These are phyloP conservation scores for Cyclotella baltica DNA, from an alignment of 108 stramenopile genomes.

Conservation along the genomic window DNA sequence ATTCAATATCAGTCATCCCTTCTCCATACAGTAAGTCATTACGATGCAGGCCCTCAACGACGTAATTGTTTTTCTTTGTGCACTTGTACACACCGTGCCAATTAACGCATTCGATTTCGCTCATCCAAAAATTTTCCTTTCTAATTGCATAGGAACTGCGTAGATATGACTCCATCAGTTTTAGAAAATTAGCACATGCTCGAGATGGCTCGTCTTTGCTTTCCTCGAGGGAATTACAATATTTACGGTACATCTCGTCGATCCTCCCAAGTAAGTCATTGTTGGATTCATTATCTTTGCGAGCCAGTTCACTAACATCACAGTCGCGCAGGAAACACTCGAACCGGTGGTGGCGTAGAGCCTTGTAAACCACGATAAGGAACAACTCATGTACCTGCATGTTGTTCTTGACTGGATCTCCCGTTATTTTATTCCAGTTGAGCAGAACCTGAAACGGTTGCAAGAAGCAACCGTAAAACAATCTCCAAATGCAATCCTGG, in stretches of 20 bases:
- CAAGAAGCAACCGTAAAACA: background rate
- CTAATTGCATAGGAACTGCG: background rate
- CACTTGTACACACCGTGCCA: background rate
- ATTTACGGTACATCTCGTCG: too few species aligned
- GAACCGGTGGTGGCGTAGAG: too few species aligned
- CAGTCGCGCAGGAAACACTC: too few species aligned
- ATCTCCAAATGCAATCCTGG: background rate
- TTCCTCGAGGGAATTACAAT: too few species aligned
- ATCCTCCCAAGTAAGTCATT: too few species aligned
- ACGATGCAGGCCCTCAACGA: background rate
- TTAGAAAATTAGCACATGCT: too few species aligned
- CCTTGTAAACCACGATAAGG: background rate
- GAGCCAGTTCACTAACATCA: too few species aligned
- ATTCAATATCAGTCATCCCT: background rate
- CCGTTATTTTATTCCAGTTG: too few species aligned
- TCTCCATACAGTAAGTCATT: background rate
- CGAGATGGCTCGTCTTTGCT: too few species aligned
- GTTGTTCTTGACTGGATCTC: background rate
- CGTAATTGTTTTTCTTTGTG: background rate
- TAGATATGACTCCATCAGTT: background rate
- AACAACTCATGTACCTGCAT: background rate
- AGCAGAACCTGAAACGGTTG: background rate
- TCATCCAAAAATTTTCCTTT: slow-evolving; percentile 1
- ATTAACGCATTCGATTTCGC: background rate
- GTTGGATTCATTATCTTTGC: too few species aligned